Evolutionary conservation across 2,329 filamentous ascomycete species (phyloP).

Genomic region (Fusarium torulosum): DNA sequence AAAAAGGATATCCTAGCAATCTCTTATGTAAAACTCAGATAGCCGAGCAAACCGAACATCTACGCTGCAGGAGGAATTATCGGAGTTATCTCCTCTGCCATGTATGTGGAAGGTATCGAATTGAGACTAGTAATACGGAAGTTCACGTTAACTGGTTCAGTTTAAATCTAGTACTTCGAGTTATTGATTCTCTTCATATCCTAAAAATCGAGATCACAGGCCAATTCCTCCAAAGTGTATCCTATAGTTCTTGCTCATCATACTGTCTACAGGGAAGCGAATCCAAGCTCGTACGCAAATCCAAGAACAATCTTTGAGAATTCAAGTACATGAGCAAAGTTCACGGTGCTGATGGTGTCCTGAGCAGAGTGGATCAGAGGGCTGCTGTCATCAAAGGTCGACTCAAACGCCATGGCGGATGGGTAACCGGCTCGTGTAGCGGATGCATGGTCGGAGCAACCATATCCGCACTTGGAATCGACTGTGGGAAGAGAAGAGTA

Average conservation of each 20-base stretch:
- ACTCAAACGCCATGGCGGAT: slow-evolving; percentile 74
- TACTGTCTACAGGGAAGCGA: slow-evolving; percentile 51
- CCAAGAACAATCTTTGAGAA: slow-evolving; percentile 67
- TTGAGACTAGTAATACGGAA: no score
- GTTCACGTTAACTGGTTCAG: no score
- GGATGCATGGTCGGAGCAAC: slow-evolving; percentile 72
- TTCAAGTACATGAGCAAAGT: slow-evolving; percentile 74
- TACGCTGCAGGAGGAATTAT: no score
- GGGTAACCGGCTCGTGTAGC: slow-evolving; percentile 75
- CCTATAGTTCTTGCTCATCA: neutral
- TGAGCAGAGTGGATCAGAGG: slow-evolving; percentile 80
- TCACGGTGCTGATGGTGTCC: slow-evolving; percentile 77
- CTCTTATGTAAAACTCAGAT: no score
- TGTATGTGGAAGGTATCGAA: no score
- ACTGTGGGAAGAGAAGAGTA: slow-evolving; percentile 58
- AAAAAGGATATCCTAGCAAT: no score
- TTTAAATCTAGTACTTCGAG: no score
- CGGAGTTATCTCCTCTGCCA: no score
- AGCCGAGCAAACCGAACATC: no score
- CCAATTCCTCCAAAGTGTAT: no score
- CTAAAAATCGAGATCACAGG: no score
- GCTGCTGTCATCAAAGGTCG: slow-evolving; percentile 70
- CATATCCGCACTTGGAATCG: slow-evolving; percentile 66
- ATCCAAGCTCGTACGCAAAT: slow-evolving; percentile 66
- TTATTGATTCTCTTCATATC: no score